Percentiles rank a stretch among this genome's conserved stretches.
phyloP scores from a whole-genome alignment of 768 basidiomycete species.

The Coprinopsis sp. region DNA sequence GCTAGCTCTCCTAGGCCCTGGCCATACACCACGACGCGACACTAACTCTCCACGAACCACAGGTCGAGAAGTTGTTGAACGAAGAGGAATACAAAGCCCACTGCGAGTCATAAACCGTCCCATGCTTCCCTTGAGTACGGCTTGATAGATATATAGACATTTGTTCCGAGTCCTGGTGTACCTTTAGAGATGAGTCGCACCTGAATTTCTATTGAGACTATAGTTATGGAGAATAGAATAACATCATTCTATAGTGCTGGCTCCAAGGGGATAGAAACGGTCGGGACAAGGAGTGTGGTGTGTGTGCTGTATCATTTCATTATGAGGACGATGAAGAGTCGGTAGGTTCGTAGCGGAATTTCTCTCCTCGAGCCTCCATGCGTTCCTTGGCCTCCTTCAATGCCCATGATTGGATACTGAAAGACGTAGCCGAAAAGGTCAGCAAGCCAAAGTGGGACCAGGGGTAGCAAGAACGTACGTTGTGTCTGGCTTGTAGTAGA shows the following conservation, averaged over 20 bases:
- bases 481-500: conserved; percentile 93
- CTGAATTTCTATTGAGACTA: background rate
- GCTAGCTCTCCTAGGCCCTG: conserved; percentile 12
- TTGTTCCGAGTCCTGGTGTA: too few relatives aligned
- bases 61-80: conserved; percentile 71
- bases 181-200: background rate
- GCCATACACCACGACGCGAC: background rate
- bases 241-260: conserved; percentile 4
- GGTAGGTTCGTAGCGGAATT: conserved; percentile 81
- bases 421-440: conserved; percentile 5
- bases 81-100: conserved; percentile 65
- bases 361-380: conserved; percentile 92
- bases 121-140: background rate
- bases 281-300: background rate
- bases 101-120: conserved; percentile 26
- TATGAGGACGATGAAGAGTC: conserved; percentile 30
- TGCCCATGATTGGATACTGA: conserved; percentile 90
- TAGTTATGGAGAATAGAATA: background rate
- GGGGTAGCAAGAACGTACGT: conserved; percentile 49
- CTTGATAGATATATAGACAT: background rate
- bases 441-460: background rate
- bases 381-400: conserved; percentile 82
- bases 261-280: conserved; percentile 3
- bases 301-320: too few relatives aligned
- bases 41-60: background rate